Conservation (phyloP, 148 eudicot species). For the Fallopia convolvulus region DNA sequence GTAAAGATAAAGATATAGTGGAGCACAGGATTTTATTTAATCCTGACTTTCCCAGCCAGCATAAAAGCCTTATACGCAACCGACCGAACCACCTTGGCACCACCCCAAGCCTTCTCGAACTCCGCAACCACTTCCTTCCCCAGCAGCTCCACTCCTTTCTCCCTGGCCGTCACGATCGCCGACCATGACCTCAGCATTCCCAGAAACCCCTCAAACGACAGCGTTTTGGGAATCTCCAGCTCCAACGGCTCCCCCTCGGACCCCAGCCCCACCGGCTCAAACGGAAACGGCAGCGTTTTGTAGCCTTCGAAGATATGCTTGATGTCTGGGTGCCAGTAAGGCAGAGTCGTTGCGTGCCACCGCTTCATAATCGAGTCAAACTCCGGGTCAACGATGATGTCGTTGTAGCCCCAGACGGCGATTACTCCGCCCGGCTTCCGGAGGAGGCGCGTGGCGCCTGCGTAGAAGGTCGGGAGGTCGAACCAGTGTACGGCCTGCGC, state of each 20-base stretch:
- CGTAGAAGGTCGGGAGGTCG: constrained; percentile 37
- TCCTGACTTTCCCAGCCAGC: constrained; percentile 23
- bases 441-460: constrained; percentile 19
- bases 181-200: constrained; percentile 38
- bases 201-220: constrained; percentile 30
- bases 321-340: constrained; percentile 29
- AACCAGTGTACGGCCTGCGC: constrained; percentile 52
- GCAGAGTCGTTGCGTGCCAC: constrained; percentile 20
- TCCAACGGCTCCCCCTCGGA: constrained; percentile 26
- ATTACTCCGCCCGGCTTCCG: constrained; percentile 36
- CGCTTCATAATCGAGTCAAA: constrained; percentile 24
- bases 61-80: constrained; percentile 37
- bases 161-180: constrained; percentile 30
- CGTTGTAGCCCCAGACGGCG: constrained; percentile 46
- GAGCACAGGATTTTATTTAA: too few species aligned
- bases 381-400: constrained; percentile 21
- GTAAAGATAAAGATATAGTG: too few species aligned
- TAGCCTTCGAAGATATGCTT: constrained; percentile 26
- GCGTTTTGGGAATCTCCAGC: constrained; percentile 28
- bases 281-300: constrained; percentile 37
- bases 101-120: constrained; percentile 46
- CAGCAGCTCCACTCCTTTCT: constrained; percentile 42
- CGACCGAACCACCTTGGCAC: constrained; percentile 20
- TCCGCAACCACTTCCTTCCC: constrained; percentile 24
- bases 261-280: constrained; percentile 38